Base-by-base conservation (phyloP, 805 yeast species). In the Wickerhamiella lipophila region DNA sequence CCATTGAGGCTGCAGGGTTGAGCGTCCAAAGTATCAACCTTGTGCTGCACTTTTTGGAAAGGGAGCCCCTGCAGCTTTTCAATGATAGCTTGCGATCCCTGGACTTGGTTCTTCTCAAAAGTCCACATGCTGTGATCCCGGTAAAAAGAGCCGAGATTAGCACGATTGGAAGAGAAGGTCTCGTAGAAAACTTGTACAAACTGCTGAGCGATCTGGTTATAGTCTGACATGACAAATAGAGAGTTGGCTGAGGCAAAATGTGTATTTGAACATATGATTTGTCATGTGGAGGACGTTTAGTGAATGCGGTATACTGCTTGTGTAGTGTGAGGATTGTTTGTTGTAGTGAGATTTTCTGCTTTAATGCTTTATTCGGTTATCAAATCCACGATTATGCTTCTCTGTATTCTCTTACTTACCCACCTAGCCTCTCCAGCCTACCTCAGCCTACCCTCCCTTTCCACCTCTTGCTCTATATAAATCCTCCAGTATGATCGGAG, bases 111-210 rank as follows among this genome's bases (percentile, higher is more conserved):
- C 49, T 88, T 80, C 71, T 92, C 98, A 61, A 92, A 92, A 43
- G 98, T 92, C 69, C 92, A 74, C 99, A 92, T 92, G 25, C 96
- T 87, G 65, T 84, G 88, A 53, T 86, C 95, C 66, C 99, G 83
- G 79, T 89, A 89, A 61, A 89, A 77, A 72, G 84, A 82, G 58
- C 94, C 95, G 65, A 89, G 78, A 67, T 83, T 92, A 52, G 86
- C 67, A 74, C 97, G 84, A 70, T 89, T 95, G 60, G 80, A 67
- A 69, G 88, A 96, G 63, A 89, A 89, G 68, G 85, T 95, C 66
- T 84, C 83, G 77, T 89, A 92, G 78, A 92, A 89, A 64, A 87
- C 89, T 68, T 76, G 81, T 63, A 95, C 85, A 71, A 89, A 89
- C 69, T 89, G 95, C 67, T 81, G 74, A 44, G 65, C 60, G 25